phyloP scores from a whole-genome alignment of 1,139 yeast species.

The Pichia sp. region DNA sequence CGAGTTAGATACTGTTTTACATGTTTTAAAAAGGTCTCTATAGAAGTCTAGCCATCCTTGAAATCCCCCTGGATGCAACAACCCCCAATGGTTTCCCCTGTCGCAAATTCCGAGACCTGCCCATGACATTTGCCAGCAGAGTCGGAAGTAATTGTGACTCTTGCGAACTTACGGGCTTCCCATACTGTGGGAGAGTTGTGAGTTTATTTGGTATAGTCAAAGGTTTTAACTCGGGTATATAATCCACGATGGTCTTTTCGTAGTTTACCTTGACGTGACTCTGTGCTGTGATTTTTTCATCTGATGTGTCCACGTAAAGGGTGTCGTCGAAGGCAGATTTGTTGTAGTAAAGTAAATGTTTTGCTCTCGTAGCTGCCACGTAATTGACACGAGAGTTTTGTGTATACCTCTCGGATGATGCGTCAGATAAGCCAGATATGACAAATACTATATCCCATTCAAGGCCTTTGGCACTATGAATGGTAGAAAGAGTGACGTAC shows the following conservation, averaged over 20 bases:
- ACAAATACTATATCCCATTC: conserved; percentile 66
- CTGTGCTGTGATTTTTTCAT: background rate
- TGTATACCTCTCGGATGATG: background rate
- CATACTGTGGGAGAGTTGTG: conserved; percentile 7
- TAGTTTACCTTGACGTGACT: conserved; percentile 2
- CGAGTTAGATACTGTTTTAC: no score
- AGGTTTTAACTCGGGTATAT: conserved; percentile 9
- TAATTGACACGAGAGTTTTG: conserved; percentile 27
- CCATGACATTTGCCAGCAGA: no score
- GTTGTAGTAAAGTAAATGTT: conserved; percentile 40
- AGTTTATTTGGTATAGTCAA: conserved; percentile 7
- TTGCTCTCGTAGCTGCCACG: conserved; percentile 63
- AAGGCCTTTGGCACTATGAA: conserved; percentile 66
- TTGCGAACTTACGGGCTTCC: conserved; percentile 3
- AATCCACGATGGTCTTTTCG: conserved; percentile 4
- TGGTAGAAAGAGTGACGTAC: conserved; percentile 43
- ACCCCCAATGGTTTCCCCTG: no score
- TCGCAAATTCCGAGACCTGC: no score
- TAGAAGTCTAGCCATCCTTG: no score
- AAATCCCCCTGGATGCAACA: no score
- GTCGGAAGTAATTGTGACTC: no score
- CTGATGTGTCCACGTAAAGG: conserved; percentile 14
- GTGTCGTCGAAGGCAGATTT: conserved; percentile 19
- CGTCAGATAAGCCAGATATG: conserved; percentile 4
- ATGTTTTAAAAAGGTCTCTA: no score